These are phyloP conservation scores for Xylaria sp. DNA, from an alignment of 2,329 filamentous ascomycete genomes.

Conservation along the genomic window DNA sequence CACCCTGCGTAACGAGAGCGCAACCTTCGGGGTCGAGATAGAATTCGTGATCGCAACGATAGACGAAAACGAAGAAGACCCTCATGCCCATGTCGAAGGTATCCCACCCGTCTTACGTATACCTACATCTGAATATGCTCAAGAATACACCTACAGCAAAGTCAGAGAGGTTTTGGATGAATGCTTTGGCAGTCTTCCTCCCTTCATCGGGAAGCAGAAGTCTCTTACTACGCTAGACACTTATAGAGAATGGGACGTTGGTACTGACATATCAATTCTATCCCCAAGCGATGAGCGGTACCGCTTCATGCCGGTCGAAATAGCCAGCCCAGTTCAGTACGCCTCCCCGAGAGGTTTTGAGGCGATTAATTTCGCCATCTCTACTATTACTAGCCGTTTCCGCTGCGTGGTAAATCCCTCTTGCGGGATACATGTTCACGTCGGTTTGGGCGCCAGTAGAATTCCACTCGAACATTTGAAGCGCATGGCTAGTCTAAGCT, in stretches of 20 bases:
- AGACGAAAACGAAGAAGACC: neutral
- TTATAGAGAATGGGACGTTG: neutral
- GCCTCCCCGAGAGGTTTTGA: slow-evolving; percentile 28
- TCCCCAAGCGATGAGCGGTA: neutral
- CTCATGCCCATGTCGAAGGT: neutral
- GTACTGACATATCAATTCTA: neutral
- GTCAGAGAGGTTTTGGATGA: slow-evolving; percentile 4
- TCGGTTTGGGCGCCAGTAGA: slow-evolving; percentile 31
- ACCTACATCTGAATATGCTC: neutral
- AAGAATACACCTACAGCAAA: neutral
- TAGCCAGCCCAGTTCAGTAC: slow-evolving; percentile 33
- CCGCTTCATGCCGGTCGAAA: slow-evolving; percentile 26
- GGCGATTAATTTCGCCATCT: slow-evolving; percentile 23
- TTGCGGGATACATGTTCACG: slow-evolving; percentile 43
- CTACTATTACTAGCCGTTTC: slow-evolving; percentile 22
- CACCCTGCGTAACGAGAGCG: neutral
- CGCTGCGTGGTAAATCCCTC: slow-evolving; percentile 30
- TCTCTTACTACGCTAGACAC: neutral
- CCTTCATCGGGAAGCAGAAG: too few species aligned
- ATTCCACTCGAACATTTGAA: slow-evolving; percentile 36
- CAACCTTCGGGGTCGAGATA: slow-evolving; percentile 25
- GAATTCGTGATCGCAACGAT: slow-evolving; percentile 15
- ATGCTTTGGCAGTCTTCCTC: neutral
- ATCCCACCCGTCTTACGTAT: slow-evolving; percentile 18
- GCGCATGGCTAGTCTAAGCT: slow-evolving; percentile 33